phyloP scores from a whole-genome alignment of 768 basidiomycete species.

The Hygrophoropsis aurantiaca region DNA sequence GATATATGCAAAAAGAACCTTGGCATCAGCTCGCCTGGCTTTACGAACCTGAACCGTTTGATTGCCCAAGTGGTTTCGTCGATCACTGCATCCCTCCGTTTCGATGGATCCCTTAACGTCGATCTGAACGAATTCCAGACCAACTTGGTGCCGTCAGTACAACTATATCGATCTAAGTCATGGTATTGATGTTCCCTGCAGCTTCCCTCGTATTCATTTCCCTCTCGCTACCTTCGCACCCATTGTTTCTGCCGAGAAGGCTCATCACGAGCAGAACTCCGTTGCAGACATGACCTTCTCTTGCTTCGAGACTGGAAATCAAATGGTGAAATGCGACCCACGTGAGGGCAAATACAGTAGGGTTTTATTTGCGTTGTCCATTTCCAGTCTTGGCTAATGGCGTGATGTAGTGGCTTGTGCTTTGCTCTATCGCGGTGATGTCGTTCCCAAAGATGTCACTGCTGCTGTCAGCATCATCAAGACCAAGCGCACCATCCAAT shows the following conservation, averaged over 20 bases:
- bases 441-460: conserved; percentile 78
- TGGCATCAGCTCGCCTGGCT: conserved; percentile 81
- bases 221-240: conserved; percentile 96
- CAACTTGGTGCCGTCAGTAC: conserved; percentile 90
- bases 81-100: conserved; percentile 85
- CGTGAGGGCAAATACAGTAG: conserved; percentile 76
- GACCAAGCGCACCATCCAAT: conserved; percentile 78
- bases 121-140: conserved; percentile 98
- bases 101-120: conserved; percentile 64
- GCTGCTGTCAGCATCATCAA: conserved; percentile 73
- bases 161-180: conserved; percentile 2
- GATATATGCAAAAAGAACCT: conserved; percentile 88
- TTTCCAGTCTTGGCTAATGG: conserved; percentile 18
- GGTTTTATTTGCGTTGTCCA: conserved; percentile 6
- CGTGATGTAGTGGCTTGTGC: conserved; percentile 54
- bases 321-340: conserved; percentile 81
- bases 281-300: conserved; percentile 98
- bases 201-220: conserved; percentile 99
- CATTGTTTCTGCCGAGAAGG: conserved; percentile 91
- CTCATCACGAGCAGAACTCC: conserved; percentile 94
- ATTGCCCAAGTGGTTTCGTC: conserved; percentile 99
- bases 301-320: conserved; percentile 76
- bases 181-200: no score
- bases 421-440: conserved; percentile 72
- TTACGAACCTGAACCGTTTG: conserved; percentile 93